Evolutionary conservation across 306 rosid species (phyloP).

Genomic region (Coriaria nepalensis): DNA sequence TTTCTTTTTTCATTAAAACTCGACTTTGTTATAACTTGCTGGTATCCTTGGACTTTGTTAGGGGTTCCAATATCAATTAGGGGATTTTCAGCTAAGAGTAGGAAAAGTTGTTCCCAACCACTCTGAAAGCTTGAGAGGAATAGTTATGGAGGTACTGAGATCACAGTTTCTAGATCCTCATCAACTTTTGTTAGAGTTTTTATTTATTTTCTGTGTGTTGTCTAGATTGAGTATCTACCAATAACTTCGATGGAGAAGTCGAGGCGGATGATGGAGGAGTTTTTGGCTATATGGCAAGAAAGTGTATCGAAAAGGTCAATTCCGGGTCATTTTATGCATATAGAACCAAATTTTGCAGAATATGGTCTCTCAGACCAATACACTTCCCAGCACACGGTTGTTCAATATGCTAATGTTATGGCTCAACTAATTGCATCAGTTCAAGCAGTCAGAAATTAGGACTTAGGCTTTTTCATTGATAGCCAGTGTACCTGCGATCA

Average conservation of each 20-base stretch:
- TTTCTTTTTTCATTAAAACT: background rate
- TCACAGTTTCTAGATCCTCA: no score
- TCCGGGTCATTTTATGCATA: constrained; percentile 76
- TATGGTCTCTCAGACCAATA: constrained; percentile 60
- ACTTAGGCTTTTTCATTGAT: no score
- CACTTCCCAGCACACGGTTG: constrained; percentile 68
- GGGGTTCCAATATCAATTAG: constrained; percentile 61
- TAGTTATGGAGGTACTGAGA: constrained; percentile 62
- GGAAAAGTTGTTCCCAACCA: constrained; percentile 69
- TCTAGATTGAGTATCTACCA: constrained; percentile 78
- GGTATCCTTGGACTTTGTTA: constrained; percentile 1
- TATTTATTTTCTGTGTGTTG: no score
- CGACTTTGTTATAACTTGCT: background rate
- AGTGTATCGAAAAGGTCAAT: constrained; percentile 57
- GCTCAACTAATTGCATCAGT: constrained; percentile 66
- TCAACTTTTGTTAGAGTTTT: no score
- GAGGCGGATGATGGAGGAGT: constrained; percentile 64
- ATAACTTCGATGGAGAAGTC: constrained; percentile 66
- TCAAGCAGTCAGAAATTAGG: constrained; percentile 41
- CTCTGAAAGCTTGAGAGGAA: constrained; percentile 72
- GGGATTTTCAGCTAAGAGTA: constrained; percentile 70
- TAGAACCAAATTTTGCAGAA: constrained; percentile 61
- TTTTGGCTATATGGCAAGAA: constrained; percentile 62
- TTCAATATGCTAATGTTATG: constrained; percentile 69
- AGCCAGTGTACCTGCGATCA: no score